Evolutionary conservation across 305 asterid species (phyloP).

Genomic region (Fraxinus paxiana): DNA sequence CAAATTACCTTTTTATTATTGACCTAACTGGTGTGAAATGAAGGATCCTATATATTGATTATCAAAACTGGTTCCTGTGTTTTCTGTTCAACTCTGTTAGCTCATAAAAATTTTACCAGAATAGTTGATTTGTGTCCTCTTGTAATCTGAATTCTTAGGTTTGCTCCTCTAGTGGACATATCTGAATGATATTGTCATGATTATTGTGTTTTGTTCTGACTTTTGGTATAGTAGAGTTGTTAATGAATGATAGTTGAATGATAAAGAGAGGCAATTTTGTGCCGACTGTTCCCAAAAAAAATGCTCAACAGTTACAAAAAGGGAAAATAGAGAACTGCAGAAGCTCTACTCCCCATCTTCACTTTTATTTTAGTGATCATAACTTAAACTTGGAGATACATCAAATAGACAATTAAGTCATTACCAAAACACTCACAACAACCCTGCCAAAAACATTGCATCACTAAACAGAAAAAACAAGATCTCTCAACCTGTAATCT

Average conservation of each 20-base stretch:
- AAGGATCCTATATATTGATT: background rate
- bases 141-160: background rate
- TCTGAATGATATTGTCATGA: background rate
- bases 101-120: background rate
- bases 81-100: background rate
- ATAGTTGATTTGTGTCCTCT: background rate
- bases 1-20: background rate
- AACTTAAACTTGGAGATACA: conserved; percentile 9
- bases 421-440: background rate
- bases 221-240: background rate
- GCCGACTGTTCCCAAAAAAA: background rate
- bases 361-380: conserved; percentile 8
- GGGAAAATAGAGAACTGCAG: background rate
- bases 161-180: background rate
- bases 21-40: background rate
- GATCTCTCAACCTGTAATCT: background rate
- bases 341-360: background rate
- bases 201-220: background rate
- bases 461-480: background rate
- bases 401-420: background rate
- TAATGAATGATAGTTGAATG: background rate
- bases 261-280: background rate
- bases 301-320: background rate
- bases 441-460: background rate
- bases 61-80: background rate